phyloP scores from a whole-genome alignment of 768 basidiomycete species.

The Suillus tomentosus region DNA sequence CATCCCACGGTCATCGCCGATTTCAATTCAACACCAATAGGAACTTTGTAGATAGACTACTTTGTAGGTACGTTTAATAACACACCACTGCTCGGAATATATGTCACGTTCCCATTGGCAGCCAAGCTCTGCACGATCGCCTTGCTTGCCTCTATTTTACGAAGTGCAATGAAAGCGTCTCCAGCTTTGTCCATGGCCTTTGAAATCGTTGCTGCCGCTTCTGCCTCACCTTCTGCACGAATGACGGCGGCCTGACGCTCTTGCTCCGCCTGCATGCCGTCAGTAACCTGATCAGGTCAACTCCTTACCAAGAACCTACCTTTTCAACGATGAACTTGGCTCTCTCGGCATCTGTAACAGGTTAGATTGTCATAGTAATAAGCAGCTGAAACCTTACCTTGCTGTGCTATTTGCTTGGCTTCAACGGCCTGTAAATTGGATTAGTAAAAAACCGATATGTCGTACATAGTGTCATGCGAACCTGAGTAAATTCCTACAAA shows the following conservation, averaged over 20 bases:
- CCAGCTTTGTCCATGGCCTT: conserved; percentile 90
- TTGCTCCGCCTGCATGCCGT: conserved; percentile 84
- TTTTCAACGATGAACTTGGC: conserved; percentile 99
- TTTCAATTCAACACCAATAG: neutral
- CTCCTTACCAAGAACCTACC: conserved; percentile 42
- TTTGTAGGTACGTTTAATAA: conserved; percentile 78
- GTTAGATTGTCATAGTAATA: conserved; percentile 15
- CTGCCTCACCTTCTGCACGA: conserved; percentile 97
- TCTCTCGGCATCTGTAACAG: conserved; percentile 83
- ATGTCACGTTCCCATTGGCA: conserved; percentile 82
- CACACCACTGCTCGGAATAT: conserved; percentile 82
- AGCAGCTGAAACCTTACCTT: conserved; percentile 55
- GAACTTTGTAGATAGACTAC: conserved; percentile 10
- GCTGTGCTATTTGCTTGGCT: conserved; percentile 99
- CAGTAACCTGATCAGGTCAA: conserved; percentile 18
- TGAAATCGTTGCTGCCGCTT: conserved; percentile 93
- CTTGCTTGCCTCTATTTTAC: conserved; percentile 97
- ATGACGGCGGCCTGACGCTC: conserved; percentile 98
- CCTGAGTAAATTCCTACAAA: conserved; percentile 83
- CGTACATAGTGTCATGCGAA: conserved; percentile 20
- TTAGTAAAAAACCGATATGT: conserved; percentile 11
- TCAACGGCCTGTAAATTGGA: conserved; percentile 74
- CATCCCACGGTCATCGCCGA: conserved; percentile 24
- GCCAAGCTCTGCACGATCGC: conserved; percentile 90
- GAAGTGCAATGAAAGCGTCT: conserved; percentile 91